Evolutionary conservation across 352 stramenopile species (phyloP), one percentile per base, ranked within the genome.

Genomic region (Elongisporangium senticosum): DNA sequence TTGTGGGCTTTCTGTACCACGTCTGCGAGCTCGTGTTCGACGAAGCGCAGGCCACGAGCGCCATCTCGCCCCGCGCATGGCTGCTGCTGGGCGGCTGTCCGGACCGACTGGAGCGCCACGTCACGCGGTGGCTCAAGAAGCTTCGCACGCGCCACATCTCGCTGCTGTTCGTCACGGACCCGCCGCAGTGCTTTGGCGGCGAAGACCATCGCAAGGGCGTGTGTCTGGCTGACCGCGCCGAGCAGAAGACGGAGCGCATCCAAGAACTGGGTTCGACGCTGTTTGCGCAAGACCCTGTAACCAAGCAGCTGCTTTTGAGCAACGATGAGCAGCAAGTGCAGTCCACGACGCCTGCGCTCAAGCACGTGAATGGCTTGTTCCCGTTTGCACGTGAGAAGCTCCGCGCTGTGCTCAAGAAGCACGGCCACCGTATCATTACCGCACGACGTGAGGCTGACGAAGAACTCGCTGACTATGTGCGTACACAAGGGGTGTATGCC

Each of bases 1-100:
- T 90, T 56, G 78, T 87, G 20, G 84, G 83, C 19, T 93, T 93
- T 60, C 72, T 92, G 26, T 90, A 86, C 58, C 69, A 79, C 54
- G 53, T 87, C 17, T 95, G 83, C 57, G 72, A 93, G 19, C 62
- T 79, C 33, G 51, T 93, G 20, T 80, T 62, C 53, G 40, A 63
- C 6, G 63, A 89, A 7, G 55, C 74, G 55, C 63, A 72, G 51
- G 51, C n/a, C 28, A 54, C 71, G 39, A 47, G 49, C 23, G 26
- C 24, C 15, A 14, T 78, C n/a, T 78, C 67, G 17, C 57, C 67
- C 8, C 50, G 67, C 7, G 51, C 69, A 20, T 92, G 82, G 85
- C 63, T 92, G 24, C 62, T 94, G 22, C 70, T 94, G 0, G 85
- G 82, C 33, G 79, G 70, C 22, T 85, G 75, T 19, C 71, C 74